Conservation (phyloP, 2,329 filamentous ascomycete genomes). For the Alternaria consortialis region DNA sequence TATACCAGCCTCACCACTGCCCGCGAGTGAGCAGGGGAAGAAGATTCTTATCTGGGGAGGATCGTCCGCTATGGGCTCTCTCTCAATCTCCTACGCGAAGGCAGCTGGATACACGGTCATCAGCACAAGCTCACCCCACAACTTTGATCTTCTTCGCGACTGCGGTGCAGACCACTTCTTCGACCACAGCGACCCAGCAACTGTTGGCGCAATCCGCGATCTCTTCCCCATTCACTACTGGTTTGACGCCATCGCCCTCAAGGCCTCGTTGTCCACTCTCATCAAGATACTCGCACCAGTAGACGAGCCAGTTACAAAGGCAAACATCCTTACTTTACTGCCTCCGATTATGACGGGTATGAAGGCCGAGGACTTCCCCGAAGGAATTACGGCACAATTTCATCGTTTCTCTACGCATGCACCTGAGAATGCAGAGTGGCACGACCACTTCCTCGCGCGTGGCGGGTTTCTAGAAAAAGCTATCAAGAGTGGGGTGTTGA, state of each 20-base stretch:
- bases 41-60: slow-evolving; percentile 58
- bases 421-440: slow-evolving; percentile 31
- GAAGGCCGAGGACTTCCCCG: slow-evolving; percentile 22
- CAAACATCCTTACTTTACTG: slow-evolving; percentile 29
- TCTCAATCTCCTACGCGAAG: slow-evolving; percentile 39
- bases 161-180: slow-evolving; percentile 31
- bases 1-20: slow-evolving; percentile 24
- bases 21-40: slow-evolving; percentile 29
- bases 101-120: slow-evolving; percentile 36
- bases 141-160: slow-evolving; percentile 24
- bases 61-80: slow-evolving; percentile 52
- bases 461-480: slow-evolving; percentile 33
- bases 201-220: slow-evolving; percentile 48
- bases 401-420: slow-evolving; percentile 32
- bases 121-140: slow-evolving; percentile 32
- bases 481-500: slow-evolving; percentile 31
- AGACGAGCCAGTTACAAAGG: slow-evolving; percentile 30
- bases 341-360: slow-evolving; percentile 26
- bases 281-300: slow-evolving; percentile 33
- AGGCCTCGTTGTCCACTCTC: slow-evolving; percentile 28
- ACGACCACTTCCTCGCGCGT: slow-evolving; percentile 27
- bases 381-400: slow-evolving; percentile 26
- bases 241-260: slow-evolving; percentile 55
- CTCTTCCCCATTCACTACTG: slow-evolving; percentile 48
- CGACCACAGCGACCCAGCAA: slow-evolving; percentile 53